These are phyloP conservation scores for Hibiscus tridactylites DNA, from an alignment of 345 rosid species.

Conservation along the genomic window DNA sequence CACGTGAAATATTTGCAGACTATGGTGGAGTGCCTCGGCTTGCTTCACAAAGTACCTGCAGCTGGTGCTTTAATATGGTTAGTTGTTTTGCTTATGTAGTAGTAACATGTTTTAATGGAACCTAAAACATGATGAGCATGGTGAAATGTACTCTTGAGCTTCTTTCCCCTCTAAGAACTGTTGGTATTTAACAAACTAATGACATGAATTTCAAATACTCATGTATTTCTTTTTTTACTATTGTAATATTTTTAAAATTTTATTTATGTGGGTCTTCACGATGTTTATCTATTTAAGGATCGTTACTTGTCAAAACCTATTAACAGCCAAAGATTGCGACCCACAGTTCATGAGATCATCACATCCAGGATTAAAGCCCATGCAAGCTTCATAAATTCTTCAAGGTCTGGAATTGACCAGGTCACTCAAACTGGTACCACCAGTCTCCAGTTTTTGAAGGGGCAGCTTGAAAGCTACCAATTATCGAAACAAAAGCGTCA, in stretches of 20 bases:
- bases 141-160: neutral
- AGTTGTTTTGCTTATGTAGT: constrained; percentile 24
- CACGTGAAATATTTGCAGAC: constrained; percentile 95
- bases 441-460: constrained; percentile 48
- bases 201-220: constrained; percentile 1
- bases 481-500: constrained; percentile 66
- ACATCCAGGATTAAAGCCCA: constrained; percentile 79
- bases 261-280: constrained; percentile 2
- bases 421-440: constrained; percentile 33
- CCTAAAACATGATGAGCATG: neutral
- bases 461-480: constrained; percentile 59
- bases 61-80: constrained; percentile 98
- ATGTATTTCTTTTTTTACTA: neutral
- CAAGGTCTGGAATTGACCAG: constrained; percentile 48
- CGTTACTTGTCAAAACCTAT: constrained; percentile 15
- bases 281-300: constrained; percentile 4
- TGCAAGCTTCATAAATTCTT: constrained; percentile 48
- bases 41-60: constrained; percentile 93
- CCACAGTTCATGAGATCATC: constrained; percentile 90
- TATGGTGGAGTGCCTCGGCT: constrained; percentile 93
- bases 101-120: constrained; percentile 4
- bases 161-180: neutral
- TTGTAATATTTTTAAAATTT: neutral
- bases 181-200: constrained; percentile 9
- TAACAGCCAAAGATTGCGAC: constrained; percentile 85